Conservation (phyloP, 192 early-diverging fungal species). For the Coemansia pectinata region DNA sequence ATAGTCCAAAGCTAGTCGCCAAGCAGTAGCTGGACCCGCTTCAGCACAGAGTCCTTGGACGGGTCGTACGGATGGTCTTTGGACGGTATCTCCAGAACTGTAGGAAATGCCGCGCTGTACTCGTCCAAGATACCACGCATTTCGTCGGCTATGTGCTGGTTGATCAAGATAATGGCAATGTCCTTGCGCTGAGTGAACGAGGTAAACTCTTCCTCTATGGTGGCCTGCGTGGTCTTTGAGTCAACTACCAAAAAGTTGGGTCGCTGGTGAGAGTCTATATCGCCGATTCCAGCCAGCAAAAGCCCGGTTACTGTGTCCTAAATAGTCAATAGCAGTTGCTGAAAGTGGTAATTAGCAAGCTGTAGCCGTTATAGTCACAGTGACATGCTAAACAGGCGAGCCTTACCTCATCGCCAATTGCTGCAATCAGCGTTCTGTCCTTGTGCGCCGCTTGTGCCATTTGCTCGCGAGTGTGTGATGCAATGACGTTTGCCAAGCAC, state of each 20-base stretch:
- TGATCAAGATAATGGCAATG: conserved; percentile 97
- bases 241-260: conserved; percentile 97
- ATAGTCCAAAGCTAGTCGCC: conserved; percentile 62
- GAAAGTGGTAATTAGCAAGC: neutral
- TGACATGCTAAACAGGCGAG: neutral
- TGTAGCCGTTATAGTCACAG: neutral
- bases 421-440: conserved; percentile 50
- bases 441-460: conserved; percentile 39
- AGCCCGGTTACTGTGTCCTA: conserved; percentile 95
- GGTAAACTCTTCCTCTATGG: conserved; percentile 78
- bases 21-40: conserved; percentile 78
- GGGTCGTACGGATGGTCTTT: conserved; percentile 99
- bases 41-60: conserved; percentile 81
- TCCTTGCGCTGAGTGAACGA: conserved; percentile 93
- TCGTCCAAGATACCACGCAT: conserved; percentile 90
- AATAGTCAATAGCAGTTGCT: neutral
- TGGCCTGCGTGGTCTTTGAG: conserved; percentile 72
- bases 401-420: conserved; percentile 54
- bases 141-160: conserved; percentile 94
- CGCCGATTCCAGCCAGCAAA: conserved; percentile 95
- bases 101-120: conserved; percentile 91
- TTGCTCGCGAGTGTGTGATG: neutral
- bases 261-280: conserved; percentile 89
- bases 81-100: conserved; percentile 97
- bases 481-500: neutral